Evolutionary conservation across 257 asterid species (phyloP).

Genomic region (Thymus quinquecostatus): DNA sequence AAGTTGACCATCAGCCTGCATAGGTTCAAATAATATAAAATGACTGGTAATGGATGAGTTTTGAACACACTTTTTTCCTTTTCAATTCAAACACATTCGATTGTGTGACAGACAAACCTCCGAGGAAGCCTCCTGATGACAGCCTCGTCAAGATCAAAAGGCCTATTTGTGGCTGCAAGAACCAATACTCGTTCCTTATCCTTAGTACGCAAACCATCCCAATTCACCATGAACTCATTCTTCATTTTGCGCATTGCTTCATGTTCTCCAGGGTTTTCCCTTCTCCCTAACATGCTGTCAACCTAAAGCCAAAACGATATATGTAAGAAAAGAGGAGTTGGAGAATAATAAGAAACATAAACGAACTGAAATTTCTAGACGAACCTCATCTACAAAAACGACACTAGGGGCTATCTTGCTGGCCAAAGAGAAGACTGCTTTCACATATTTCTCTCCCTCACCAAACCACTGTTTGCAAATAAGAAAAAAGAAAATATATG

Average conservation of each 20-base stretch:
- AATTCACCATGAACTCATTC: conserved; percentile 90
- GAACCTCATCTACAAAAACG: conserved; percentile 86
- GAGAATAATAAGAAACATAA: conserved; percentile 15
- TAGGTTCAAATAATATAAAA: conserved; percentile 16
- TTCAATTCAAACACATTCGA: conserved; percentile 1
- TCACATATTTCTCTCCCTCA: conserved; percentile 89
- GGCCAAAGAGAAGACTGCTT: conserved; percentile 86
- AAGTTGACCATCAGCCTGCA: conserved; percentile 90
- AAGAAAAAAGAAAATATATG: neutral
- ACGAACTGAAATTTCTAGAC: conserved; percentile 28
- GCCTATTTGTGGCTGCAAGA: conserved; percentile 93
- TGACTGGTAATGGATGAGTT: neutral
- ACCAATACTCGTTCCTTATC: conserved; percentile 93
- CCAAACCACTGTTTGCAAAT: conserved; percentile 76
- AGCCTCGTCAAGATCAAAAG: conserved; percentile 96
- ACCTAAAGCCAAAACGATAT: conserved; percentile 47
- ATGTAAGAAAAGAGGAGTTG: neutral
- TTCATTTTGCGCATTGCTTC: conserved; percentile 99
- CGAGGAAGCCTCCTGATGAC: conserved; percentile 96
- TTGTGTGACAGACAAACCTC: conserved; percentile 48
- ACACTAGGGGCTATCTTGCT: conserved; percentile 91
- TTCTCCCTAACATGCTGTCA: conserved; percentile 96
- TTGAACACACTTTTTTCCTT: neutral
- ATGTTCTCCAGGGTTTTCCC: conserved; percentile 96
- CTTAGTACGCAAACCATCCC: conserved; percentile 95